These are phyloP conservation scores for Eucommia ulmoides DNA, from an alignment of 257 asterid species.

Conservation along the genomic window DNA sequence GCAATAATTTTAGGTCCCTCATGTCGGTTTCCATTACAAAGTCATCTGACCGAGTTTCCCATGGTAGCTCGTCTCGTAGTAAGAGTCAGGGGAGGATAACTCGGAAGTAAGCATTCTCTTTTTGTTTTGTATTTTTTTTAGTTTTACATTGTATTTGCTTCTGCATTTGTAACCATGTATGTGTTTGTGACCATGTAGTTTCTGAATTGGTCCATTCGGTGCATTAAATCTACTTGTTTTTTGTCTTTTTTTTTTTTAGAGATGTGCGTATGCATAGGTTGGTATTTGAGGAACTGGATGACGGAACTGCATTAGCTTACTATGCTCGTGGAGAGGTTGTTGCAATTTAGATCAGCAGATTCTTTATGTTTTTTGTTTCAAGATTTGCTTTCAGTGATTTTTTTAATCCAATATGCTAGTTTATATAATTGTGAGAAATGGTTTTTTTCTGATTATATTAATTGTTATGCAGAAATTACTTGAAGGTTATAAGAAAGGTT, in stretches of 20 bases:
- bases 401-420: too few species aligned
- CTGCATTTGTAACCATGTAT: too few species aligned
- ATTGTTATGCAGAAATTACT: background rate
- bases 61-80: constrained; percentile 20
- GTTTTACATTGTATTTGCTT: constrained; percentile 2
- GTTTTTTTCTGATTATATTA: background rate
- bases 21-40: constrained; percentile 21
- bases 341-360: background rate
- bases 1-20: constrained; percentile 33
- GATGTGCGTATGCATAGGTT: constrained; percentile 71
- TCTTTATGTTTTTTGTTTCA: background rate
- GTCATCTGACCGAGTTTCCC: constrained; percentile 22
- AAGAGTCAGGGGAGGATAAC: constrained; percentile 63
- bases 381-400: too few species aligned
- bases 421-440: too few species aligned
- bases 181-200: too few species aligned
- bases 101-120: constrained; percentile 41
- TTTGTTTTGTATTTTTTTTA: constrained; percentile 10
- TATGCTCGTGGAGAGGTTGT: constrained; percentile 58
- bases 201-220: constrained; percentile 8
- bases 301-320: constrained; percentile 61
- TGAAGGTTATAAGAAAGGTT: constrained; percentile 1
- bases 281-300: constrained; percentile 59
- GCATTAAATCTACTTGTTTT: constrained; percentile 9
- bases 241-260: constrained; percentile 28